Evolutionary conservation across 768 basidiomycete species (phyloP), one percentile per base, ranked within the genome.

Genomic region (Zangia roseola): DNA sequence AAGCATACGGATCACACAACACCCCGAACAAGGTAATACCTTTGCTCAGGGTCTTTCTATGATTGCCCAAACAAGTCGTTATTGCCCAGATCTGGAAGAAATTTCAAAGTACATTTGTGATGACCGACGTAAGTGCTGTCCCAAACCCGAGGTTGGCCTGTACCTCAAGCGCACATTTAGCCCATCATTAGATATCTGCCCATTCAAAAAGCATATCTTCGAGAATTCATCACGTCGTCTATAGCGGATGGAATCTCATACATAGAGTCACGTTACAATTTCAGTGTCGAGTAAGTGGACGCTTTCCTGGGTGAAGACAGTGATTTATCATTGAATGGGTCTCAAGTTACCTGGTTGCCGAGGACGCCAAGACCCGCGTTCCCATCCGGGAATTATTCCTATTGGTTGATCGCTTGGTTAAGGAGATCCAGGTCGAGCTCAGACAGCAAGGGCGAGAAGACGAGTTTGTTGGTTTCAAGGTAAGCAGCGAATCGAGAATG

Each of bases 231-330:
- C 51, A 45, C 64, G 31, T 64, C 70, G 24, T 73, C 69, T 7
- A 64, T 78, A 21, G 70, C 65, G 5, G 77, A 79, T 49, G 76
- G 77, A 4, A 71, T 77, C 38, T 72, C 70, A 8, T 77, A 78
- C 49, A 60, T 71, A 19, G 77, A 77, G 54, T 60, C 71, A 7
- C 67, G 74, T 5, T 65, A 74, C 26, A 69, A 69, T 55, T 77
- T 77, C 49, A 61, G 53, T 28, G 30, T 47, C 37, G 70, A 71
- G 75, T 75, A 45, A 44, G 60, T 20, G 16, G 6, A 16, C 23
- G 8, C 17, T 37, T 28, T 31, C 13, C 23, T 31, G 5, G 28
- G 25, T 6, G 34, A 19, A 45, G 16, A 2, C 35, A n/a, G 10
- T 25, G 33, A 37, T 23, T 40, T 16, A 33, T 34, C 30, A 14